phyloP scores from a whole-genome alignment of 2,329 filamentous ascomycete genomes.

The Trichophyton verrucosum region DNA sequence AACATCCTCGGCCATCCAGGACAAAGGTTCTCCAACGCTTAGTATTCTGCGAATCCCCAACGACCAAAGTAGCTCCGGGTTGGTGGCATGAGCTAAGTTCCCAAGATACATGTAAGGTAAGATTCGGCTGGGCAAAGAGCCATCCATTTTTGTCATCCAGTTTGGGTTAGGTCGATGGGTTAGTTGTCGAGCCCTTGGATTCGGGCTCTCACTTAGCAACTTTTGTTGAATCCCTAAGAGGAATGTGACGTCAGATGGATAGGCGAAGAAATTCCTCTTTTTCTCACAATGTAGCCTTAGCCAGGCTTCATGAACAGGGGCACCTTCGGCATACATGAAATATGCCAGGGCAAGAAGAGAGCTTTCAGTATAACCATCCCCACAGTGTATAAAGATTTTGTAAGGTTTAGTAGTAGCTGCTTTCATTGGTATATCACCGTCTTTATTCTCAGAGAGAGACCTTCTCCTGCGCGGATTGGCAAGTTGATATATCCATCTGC shows the following conservation, averaged over 20 bases:
- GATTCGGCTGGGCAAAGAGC: constrained; percentile 78
- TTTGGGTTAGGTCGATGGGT: constrained; percentile 42
- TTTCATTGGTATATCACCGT: constrained; percentile 47
- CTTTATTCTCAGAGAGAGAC: constrained; percentile 33
- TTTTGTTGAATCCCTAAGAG: constrained; percentile 64
- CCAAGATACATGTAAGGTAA: constrained; percentile 93
- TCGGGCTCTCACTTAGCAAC: constrained; percentile 46
- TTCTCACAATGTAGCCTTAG: constrained; percentile 67
- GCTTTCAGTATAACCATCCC: constrained; percentile 91
- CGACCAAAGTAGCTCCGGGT: constrained; percentile 64
- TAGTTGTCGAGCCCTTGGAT: constrained; percentile 16
- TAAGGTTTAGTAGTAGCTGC: constrained; percentile 33
- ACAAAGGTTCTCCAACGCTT: constrained; percentile 79
- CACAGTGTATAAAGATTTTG: constrained; percentile 81
- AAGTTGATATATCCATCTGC: constrained; percentile 79
- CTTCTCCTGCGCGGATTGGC: constrained; percentile 47
- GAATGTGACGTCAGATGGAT: constrained; percentile 75
- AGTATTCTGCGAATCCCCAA: constrained; percentile 79
- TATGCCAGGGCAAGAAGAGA: constrained; percentile 83
- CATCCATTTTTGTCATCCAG: constrained; percentile 77
- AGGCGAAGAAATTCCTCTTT: constrained; percentile 89
- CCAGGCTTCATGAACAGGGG: constrained; percentile 75
- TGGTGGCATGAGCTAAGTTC: constrained; percentile 87
- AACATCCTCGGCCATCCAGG: constrained; percentile 61
- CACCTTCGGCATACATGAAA: constrained; percentile 78